These are phyloP conservation scores for Carex cristatella DNA, from an alignment of 176 grass and related monocot genomes.

Conservation along the genomic window DNA sequence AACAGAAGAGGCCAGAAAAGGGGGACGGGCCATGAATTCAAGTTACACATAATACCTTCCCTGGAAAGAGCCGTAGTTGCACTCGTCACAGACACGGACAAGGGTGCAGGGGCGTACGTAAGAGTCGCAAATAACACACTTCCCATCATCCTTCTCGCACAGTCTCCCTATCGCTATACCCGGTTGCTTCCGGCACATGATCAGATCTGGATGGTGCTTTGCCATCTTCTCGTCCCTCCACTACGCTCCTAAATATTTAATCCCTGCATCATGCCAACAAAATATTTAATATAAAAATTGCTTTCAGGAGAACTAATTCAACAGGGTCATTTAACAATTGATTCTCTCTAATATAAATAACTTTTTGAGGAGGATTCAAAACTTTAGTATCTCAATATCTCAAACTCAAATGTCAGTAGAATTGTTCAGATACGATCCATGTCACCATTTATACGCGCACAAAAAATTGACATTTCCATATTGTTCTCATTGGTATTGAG, in stretches of 20 bases:
- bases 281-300: not conserved
- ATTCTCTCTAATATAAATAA: not conserved
- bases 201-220: not conserved
- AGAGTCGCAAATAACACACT: constrained; percentile 74
- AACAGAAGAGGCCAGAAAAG: not conserved
- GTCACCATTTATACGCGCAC: not conserved
- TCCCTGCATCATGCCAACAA: not conserved
- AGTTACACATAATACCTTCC: constrained; percentile 28
- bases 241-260: not conserved
- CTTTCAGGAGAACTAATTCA: not conserved
- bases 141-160: constrained; percentile 73
- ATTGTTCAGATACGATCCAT: not conserved
- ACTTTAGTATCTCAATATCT: not conserved
- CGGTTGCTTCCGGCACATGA: constrained; percentile 28
- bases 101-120: constrained; percentile 69
- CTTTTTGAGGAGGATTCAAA: not conserved
- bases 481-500: not conserved
- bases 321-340: not conserved
- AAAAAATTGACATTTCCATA: not conserved
- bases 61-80: constrained; percentile 81
- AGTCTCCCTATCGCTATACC: constrained; percentile 66
- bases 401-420: not conserved
- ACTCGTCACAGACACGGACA: constrained; percentile 72
- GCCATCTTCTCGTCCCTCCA: not conserved
- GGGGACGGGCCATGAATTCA: not conserved